Conservation (phyloP, 495 filamentous ascomycete species). For the Bacidia rubella region DNA sequence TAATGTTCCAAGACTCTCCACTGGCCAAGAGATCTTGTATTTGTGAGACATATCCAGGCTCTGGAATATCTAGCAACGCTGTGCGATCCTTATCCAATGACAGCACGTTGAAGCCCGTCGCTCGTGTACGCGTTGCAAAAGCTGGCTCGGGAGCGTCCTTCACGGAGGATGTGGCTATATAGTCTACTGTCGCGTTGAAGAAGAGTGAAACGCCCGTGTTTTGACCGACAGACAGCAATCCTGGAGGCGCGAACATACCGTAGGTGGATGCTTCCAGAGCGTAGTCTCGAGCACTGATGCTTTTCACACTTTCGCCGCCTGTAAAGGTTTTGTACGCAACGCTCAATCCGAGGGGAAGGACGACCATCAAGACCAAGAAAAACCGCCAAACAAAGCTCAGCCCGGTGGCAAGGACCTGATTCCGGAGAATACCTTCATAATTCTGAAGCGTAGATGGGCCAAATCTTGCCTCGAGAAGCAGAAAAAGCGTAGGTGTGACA, state of each 20-base stretch:
- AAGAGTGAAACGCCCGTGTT: slow-evolving; percentile 13
- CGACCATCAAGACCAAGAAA: neutral
- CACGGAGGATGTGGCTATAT: neutral
- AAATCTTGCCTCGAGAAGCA: slow-evolving; percentile 9
- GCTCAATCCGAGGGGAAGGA: slow-evolving; percentile 10
- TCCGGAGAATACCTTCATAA: slow-evolving; percentile 12
- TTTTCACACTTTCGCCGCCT: slow-evolving; percentile 3
- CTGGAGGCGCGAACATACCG: slow-evolving; percentile 12
- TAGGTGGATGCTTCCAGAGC: slow-evolving; percentile 4
- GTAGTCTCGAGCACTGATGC: neutral
- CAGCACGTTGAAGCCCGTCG: slow-evolving; percentile 13
- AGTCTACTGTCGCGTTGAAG: slow-evolving; percentile 12
- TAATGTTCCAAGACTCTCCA: slow-evolving; percentile 10
- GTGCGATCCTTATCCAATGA: slow-evolving; percentile 5
- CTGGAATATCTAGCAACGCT: slow-evolving; percentile 10
- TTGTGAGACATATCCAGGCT: slow-evolving; percentile 6
- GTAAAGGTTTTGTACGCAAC: slow-evolving; percentile 13
- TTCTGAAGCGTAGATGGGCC: slow-evolving; percentile 13
- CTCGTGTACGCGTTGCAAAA: neutral
- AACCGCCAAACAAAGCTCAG: slow-evolving; percentile 4
- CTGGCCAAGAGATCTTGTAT: slow-evolving; percentile 5
- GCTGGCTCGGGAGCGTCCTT: slow-evolving; percentile 2
- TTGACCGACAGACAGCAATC: slow-evolving; percentile 3
- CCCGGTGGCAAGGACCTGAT: slow-evolving; percentile 1
- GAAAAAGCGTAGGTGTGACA: slow-evolving; percentile 6